Base-by-base conservation (phyloP, 495 filamentous ascomycete genomes). In the Penicillium fimorum region DNA sequence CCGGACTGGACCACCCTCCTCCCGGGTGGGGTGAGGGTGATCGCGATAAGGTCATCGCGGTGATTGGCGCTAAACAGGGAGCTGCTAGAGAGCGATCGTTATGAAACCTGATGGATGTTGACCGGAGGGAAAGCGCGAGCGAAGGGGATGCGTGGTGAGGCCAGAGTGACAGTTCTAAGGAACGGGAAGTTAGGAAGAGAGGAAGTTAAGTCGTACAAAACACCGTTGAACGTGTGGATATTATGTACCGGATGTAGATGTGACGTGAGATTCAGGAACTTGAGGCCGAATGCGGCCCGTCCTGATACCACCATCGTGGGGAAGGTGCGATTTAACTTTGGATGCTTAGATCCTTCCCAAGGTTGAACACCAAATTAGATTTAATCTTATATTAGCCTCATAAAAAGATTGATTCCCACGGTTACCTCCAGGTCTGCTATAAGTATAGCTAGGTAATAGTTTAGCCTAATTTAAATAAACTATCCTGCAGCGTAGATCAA, bases 1-100 rank as follows among this genome's bases (percentile, higher is more conserved):
- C 90, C 18, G 91, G 91, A 72, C 86, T 93, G 55, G 89, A 84
- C 91, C 92, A 96, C 61, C 90, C 91, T 64, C 88, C 90, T 61
- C 87, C 88, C 58, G 82, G 84, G 52, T 82, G 81, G 57, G 90
- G 91, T 47, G 89, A 93, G 45, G 90, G 90, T 64, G 90, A 93
- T 72, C 89, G 84, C 51, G 90, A 92, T 53, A 91, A 72, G 61
- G 90, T 89, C 91, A 96, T 95, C 59, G 76, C 70, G 32, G 18
- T 29, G 62, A 57, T 58, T 43, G 47, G 55, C 29, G 48, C 47
- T 47, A 17, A 38, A n/a, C 10, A 29, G 17, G 0, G 9, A 24
- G 0, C 35, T 40, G 6, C 13, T 30, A 24, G 29, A 30, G 9
- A 30, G 10, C 2, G 27, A 43, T 32, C 9, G n/a, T 38, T 29